Base-by-base conservation (phyloP, 805 yeast species). In the Lipomyces chichibuensis region DNA sequence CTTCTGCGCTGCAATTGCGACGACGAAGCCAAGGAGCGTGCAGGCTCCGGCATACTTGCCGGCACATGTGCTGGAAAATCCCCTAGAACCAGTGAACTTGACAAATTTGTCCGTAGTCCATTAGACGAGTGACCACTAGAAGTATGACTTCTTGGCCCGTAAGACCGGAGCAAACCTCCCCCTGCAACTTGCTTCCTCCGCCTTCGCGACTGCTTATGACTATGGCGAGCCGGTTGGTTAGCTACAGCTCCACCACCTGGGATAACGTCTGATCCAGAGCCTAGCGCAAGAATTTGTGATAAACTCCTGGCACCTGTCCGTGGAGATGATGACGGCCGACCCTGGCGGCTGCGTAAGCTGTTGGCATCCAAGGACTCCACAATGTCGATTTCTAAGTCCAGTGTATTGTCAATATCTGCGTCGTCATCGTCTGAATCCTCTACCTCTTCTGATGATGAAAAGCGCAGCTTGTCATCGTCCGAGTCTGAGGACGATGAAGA, bases 231-330 rank as follows among this genome's bases (percentile, higher is more conserved):
- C 20, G 25, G 55, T 7, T 43, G 20, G 5, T 11, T 43, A 43
- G 20, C 23, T 2, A 17, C 23, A 17, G 49, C 25, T 43, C 62
- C 55, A 14, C 43, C 29, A 20, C 55, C 62, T 17, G 62, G 62
- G 13, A 59, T 2, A 33, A 59, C 9, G 27, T 25, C 60, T 25
- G 20, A 35, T 1, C 57, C 29, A 20, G 63, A 6, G 11, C 59
- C 60, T 11, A 59, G 29, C 27, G 66, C 64, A 9, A 64, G 29
- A 7, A 54, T 56, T 56, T 64, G 67, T 11, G 64, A 55, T 23
- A 60, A 32, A 8, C 57, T 17, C 25, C 39, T 23, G 20, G 49
- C 14, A 43, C 32, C 33, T 14, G 33, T 32, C 25, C 46, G 13
- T 14, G 60, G 52, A 17, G 33, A 52, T 8, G 49, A 17, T n/a